Base-by-base conservation (phyloP, 208 protist species). In the Acanthamoeba castellanii region DNA sequence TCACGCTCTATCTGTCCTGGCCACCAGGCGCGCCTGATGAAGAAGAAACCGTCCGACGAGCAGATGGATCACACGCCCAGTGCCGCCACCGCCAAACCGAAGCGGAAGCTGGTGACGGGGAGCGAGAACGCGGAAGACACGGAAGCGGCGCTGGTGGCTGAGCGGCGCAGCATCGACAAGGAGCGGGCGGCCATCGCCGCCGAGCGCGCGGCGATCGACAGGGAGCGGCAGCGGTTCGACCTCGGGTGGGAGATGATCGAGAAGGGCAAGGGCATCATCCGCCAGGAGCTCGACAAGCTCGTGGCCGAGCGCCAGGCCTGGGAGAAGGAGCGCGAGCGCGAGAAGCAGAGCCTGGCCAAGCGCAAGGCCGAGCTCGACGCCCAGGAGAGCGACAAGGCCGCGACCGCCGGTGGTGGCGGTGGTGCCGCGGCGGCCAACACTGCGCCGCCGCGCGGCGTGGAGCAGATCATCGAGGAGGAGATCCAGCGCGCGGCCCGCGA, bases 381-480 rank as follows among this genome's bases (percentile, higher is more conserved):
- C 25, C 5, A 57, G 76, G 25, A 3, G 34, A 18, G 76, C 18
- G 76, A 85, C 16, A 22, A 27, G 59, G 59, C 13, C 16, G 22
- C 59, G 16, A 66, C 13, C 16, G 59, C 59, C 13, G 16, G 59
- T 27, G 59, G 22, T 66, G 22, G 13, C 22, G 59, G 22, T 66
- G 59, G 22, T 66, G 59, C n/a, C n/a, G n/a, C n/a, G n/a, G n/a
- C n/a, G n/a, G n/a, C n/a, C n/a, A n/a, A n/a, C n/a, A n/a, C n/a
- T n/a, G n/a, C n/a, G n/a, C n/a, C n/a, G n/a, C 72, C 72, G 34
- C 76, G 76, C 34, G 76, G 76, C 9, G 76, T 85, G 20, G 76
- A 85, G 76, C 76, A 85, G 47, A 85, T 85, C 76, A 85, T 85
- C 47, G 76, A 85, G 47, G 76, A 85, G 76, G 76, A 85, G 47